Base-by-base conservation (phyloP, 345 rosid genomes). In the Cardamine chenopodiifolia region DNA sequence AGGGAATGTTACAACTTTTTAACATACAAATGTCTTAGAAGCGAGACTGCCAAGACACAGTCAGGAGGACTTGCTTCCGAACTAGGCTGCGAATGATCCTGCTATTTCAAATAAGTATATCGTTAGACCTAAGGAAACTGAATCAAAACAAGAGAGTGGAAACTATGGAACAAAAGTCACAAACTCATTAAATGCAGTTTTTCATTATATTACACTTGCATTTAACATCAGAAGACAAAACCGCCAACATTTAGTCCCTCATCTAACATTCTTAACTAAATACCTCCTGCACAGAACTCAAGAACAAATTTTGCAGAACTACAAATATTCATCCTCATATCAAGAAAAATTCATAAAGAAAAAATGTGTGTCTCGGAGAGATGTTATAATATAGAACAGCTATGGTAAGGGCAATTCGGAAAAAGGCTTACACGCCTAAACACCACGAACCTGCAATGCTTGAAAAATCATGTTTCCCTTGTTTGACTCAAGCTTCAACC, bases 61-160 rank as follows among this genome's bases (percentile, higher is more conserved):
- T 88, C 89, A 5, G 98, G 98, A 4, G 84, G 92, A 71, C 29
- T 78, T 69, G 86, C 86, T 87, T 92, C 98, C 19, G 88, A 82
- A 53, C 61, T 81, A 66, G 88, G 91, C 84, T 90, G 91, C 56
- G 89, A 83, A 72, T 88, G 86, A 81, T 83, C 94, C 98, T 92
- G 86, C 35, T 25, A 79, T 22, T 50, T 65, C 73, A 75, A 22
- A 70, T 50, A 74, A 29, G n/a, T n/a, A n/a, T 42, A 19, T 22
- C 40, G 66, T 55, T 47, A 82, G 71, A 15, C 54, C 56, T 31
- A 72, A 47, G 26, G 26, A 60, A 19, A 26, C 44, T 56, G 44
- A 39, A 29, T 18, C 40, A 56, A 56, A 39, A 18, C n/a, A 54
- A 20, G 20, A 19, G 15, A 13, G 23, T 23, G 37, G 52, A 15